Percentiles rank a stretch among this genome's conserved stretches.
Evolutionary conservation across 495 filamentous ascomycete species (phyloP).

Genomic region (Annulohypoxylon maeteangense): DNA sequence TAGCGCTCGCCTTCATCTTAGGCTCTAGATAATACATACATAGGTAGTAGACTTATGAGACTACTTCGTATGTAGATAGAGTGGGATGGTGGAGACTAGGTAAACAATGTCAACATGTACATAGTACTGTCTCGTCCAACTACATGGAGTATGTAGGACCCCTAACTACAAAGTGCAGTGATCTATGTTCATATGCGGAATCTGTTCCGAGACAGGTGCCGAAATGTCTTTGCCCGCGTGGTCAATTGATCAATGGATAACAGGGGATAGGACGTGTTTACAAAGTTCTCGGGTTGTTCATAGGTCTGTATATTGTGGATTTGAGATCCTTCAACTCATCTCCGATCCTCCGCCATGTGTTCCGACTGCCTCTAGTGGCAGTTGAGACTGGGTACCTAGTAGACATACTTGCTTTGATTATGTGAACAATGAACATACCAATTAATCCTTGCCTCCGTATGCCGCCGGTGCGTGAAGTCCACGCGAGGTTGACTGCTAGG

Average conservation of each 20-base stretch:
- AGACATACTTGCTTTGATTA: background rate
- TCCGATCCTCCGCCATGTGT: constrained; percentile 24
- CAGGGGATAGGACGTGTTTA: constrained; percentile 4
- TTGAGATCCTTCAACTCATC: constrained; percentile 30
- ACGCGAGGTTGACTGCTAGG: constrained; percentile 25
- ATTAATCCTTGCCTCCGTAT: background rate
- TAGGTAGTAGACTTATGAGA: background rate
- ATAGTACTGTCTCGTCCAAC: constrained; percentile 23
- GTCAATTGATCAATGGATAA: constrained; percentile 1
- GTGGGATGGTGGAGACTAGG: constrained; percentile 5
- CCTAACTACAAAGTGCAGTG: constrained; percentile 4
- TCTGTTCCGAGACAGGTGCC: constrained; percentile 27
- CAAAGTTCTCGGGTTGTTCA: background rate
- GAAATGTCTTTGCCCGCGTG: constrained; percentile 24
- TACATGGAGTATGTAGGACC: constrained; percentile 20
- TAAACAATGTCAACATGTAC: background rate
- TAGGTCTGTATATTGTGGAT: constrained; percentile 2
- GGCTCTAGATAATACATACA: no score
- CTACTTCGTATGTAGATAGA: constrained; percentile 7
- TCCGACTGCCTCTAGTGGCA: constrained; percentile 19
- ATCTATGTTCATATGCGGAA: constrained; percentile 22
- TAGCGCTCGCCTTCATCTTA: background rate
- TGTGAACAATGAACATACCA: constrained; percentile 7
- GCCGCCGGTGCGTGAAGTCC: constrained; percentile 17
- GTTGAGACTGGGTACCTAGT: background rate